These are phyloP conservation scores for Sisymbrium irio DNA, from an alignment of 345 rosid genomes.

Conservation along the genomic window DNA sequence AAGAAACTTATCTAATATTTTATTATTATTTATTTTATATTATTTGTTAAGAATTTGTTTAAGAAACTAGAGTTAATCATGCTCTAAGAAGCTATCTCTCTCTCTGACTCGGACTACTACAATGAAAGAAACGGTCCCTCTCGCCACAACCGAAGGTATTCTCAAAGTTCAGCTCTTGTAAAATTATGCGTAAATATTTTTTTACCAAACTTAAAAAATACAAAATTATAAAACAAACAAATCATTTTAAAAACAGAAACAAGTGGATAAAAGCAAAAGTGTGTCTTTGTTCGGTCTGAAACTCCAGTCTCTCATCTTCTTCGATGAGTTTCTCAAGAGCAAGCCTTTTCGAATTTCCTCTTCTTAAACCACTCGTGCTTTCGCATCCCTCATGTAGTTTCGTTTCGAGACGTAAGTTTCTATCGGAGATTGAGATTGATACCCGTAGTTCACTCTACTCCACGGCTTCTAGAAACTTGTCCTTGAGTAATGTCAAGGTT, in stretches of 20 bases:
- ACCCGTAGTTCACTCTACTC: not conserved
- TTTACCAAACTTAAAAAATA: not conserved
- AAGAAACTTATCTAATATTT: no score
- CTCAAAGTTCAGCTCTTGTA: no score
- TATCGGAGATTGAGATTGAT: not conserved
- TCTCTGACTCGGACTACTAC: no score
- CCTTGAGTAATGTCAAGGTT: not conserved
- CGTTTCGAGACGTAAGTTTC: slow-evolving; percentile 22
- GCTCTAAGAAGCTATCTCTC: no score
- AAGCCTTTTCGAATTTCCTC: slow-evolving; percentile 14
- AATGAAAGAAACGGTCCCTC: no score
- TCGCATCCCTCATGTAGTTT: slow-evolving; percentile 10
- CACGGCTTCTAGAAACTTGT: not conserved
- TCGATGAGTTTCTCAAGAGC: slow-evolving; percentile 27
- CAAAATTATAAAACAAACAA: no score
- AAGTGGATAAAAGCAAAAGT: slow-evolving; percentile 9
- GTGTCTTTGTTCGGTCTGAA: not conserved
- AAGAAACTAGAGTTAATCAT: no score
- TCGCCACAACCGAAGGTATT: no score
- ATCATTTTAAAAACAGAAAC: no score
- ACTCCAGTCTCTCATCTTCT: not conserved
- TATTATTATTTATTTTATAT: no score
- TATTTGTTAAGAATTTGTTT: no score
- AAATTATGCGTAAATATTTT: not conserved
- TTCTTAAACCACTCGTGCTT: slow-evolving; percentile 24